A percentile compares a stretch with the other conserved stretches of the same genome.
phyloP scores from a whole-genome alignment of 2,329 filamentous ascomycete genomes.

The Diaporthe nobilis region DNA sequence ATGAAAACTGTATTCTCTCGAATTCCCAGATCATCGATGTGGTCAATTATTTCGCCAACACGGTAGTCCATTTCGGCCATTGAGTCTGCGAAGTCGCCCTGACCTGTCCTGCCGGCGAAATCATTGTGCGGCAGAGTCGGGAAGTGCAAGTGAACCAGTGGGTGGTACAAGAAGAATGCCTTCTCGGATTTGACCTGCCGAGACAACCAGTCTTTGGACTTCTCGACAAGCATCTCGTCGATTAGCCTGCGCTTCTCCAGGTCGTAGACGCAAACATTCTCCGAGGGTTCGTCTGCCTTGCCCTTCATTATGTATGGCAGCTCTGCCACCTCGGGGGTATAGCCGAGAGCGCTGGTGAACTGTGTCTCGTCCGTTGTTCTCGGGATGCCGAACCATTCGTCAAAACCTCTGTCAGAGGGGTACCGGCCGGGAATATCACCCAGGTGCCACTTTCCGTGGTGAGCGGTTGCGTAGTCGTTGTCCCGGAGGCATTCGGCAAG shows the following conservation, averaged over 20 bases:
- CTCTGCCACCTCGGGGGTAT: slow-evolving; percentile 51
- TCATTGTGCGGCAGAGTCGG: slow-evolving; percentile 51
- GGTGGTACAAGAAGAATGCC: slow-evolving; percentile 53
- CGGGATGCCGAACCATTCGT: slow-evolving; percentile 56
- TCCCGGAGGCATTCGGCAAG: slow-evolving; percentile 50
- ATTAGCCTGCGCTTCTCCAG: slow-evolving; percentile 49
- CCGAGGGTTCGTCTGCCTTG: slow-evolving; percentile 45
- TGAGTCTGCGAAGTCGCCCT: slow-evolving; percentile 52
- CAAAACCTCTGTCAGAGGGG: slow-evolving; percentile 53
- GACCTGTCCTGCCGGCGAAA: slow-evolving; percentile 48
- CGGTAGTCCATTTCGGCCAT: slow-evolving; percentile 53
- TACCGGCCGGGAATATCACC: slow-evolving; percentile 53
- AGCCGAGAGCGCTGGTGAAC: slow-evolving; percentile 52
- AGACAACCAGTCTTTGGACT: slow-evolving; percentile 51
- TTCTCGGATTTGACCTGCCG: slow-evolving; percentile 45
- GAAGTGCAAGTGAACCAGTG: slow-evolving; percentile 52
- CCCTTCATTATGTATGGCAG: slow-evolving; percentile 54
- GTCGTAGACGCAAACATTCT: slow-evolving; percentile 52
- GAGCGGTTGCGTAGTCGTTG: slow-evolving; percentile 48
- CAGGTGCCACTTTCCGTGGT: slow-evolving; percentile 55
- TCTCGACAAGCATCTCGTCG: slow-evolving; percentile 51
- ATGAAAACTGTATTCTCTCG: slow-evolving; percentile 52
- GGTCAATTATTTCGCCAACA: slow-evolving; percentile 51
- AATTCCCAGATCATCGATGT: slow-evolving; percentile 49
- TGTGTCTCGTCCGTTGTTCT: slow-evolving; percentile 54